These are phyloP conservation scores for Pinus taeda DNA, from an alignment of 75 land plant genomes.

Conservation along the genomic window DNA sequence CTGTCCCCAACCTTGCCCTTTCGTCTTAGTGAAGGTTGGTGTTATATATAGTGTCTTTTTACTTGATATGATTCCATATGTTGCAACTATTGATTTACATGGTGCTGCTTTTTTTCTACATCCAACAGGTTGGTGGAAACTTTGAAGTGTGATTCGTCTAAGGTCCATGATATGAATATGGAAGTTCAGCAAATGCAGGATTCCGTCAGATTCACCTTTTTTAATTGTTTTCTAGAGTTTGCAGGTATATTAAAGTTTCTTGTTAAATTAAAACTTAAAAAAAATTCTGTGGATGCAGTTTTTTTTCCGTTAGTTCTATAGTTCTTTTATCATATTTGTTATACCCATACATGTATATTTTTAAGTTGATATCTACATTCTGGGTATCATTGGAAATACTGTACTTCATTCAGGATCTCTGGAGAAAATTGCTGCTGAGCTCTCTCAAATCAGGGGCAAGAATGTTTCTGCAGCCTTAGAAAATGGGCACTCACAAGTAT, in stretches of 20 bases:
- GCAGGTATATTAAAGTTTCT: conserved; percentile 45
- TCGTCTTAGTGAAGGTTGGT: no score
- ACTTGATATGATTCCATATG: background rate
- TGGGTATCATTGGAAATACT: background rate
- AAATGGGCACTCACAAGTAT: conserved; percentile 38
- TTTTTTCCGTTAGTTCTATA: background rate
- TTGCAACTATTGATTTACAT: background rate
- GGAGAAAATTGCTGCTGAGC: conserved; percentile 56
- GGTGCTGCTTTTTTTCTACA: background rate
- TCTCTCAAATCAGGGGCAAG: conserved; percentile 35
- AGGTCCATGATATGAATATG: conserved; percentile 50
- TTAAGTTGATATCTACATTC: background rate
- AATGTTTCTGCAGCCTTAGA: conserved; percentile 38
- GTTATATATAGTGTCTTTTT: no score
- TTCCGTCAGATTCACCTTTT: conserved; percentile 73
- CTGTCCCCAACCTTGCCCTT: no score
- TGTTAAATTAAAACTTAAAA: background rate
- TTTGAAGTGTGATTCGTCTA: conserved; percentile 47
- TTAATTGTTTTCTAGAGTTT: conserved; percentile 77
- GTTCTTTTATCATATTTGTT: background rate
- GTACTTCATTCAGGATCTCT: conserved; percentile 50
- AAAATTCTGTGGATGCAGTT: background rate
- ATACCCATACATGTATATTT: background rate
- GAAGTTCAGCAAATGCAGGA: conserved; percentile 80
- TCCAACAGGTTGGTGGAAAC: conserved; percentile 73